phyloP scores from a whole-genome alignment of 306 rosid genomes.

The Corylus heterophylla region DNA sequence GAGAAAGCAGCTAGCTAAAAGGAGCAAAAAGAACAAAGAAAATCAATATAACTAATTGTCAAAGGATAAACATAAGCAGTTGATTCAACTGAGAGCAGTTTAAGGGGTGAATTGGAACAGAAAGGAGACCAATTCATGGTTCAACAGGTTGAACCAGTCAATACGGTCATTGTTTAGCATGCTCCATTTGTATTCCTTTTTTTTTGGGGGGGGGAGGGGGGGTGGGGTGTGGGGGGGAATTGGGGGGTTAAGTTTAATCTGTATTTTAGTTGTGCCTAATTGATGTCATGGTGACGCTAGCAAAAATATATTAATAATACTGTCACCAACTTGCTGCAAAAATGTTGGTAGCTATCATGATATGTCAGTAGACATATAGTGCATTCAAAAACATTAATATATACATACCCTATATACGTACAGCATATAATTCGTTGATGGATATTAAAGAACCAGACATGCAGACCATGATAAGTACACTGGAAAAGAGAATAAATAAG shows the following conservation, averaged over 20 bases:
- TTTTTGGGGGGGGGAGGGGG: too few species aligned
- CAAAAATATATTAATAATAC: background rate
- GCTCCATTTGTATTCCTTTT: too few species aligned
- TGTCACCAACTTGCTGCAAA: background rate
- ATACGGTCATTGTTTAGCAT: background rate
- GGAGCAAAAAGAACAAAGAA: too few species aligned
- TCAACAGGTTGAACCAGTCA: background rate
- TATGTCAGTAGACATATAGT: background rate
- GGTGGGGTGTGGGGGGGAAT: too few species aligned
- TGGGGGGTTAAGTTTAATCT: too few species aligned
- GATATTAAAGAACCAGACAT: conserved; percentile 13
- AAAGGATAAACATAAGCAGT: too few species aligned
- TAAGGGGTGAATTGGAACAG: background rate
- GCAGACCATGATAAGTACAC: conserved; percentile 5
- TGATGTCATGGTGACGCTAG: background rate
- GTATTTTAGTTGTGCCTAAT: background rate
- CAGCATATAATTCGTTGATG: background rate
- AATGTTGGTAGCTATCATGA: background rate
- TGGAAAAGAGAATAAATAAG: conserved; percentile 3
- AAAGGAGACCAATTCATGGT: background rate
- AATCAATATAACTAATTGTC: too few species aligned
- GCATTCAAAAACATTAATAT: background rate
- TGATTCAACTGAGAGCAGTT: background rate
- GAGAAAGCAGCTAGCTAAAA: too few species aligned
- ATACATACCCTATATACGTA: background rate